Evolutionary conservation across 2,329 filamentous ascomycete species (phyloP), one percentile per base, ranked within the genome.

Genomic region (Aspergillus ibericus): DNA sequence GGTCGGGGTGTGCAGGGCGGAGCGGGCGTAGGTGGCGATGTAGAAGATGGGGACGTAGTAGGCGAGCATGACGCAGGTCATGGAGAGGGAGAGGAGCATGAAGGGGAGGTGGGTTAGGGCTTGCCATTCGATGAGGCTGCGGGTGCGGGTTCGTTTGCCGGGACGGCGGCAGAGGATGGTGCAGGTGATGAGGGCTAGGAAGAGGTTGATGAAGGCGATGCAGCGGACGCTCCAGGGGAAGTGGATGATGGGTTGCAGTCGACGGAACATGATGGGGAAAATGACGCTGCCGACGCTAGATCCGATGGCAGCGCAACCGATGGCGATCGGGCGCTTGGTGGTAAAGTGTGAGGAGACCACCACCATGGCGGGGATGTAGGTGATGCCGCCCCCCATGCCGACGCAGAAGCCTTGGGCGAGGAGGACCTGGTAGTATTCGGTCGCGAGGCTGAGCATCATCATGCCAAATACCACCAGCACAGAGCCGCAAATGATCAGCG

Each of bases 191-290:
- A 72, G 55, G 5, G 74, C 73, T 16, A 77, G 72, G 16, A 69
- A 55, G 2, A 85, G 76, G 0, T 70, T 83, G 25, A 88, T 77
- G 48, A 88, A 80, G 0, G 78, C 85, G 61, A 86, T 82, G 0
- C 81, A 77, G 1, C 85, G 77, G 1, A 85, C 79, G 0, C 85
- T 83, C 83, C 85, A 87, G 0, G 78, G 75, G 58, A 88, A 88
- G 0, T 85, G 85, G 4, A 88, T 72, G 18, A 75, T 76, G 0
- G 83, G 81, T 6, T 86, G 74, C 0, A 87, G 71, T 56, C 85
- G 80, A 54, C 78, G 73, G 4, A 81, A 77, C 50, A 83, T 78
- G 2, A 83, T 74, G 0, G 86, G 85, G 66, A 85, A 88, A 5
- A 88, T 77, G 20, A 88, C 77, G 0, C 85, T 85, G 0, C 86